Evolutionary conservation across 495 filamentous ascomycete genomes (phyloP), one percentile per base, ranked within the genome.

Genomic region (Letharia columbiana): DNA sequence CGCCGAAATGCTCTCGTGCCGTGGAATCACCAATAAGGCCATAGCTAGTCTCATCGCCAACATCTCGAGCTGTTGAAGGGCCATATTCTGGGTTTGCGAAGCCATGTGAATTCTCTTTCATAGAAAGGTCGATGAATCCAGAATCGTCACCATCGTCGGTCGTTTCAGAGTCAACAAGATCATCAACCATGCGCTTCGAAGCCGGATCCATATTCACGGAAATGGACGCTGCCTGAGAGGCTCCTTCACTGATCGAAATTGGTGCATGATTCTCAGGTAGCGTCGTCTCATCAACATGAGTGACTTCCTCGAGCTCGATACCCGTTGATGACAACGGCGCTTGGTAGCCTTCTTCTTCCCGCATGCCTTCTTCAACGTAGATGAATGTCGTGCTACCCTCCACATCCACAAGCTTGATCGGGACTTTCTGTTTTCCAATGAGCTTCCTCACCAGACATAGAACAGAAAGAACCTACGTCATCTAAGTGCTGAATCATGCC

Each of bases 101-200:
- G 17, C 17, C 17, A 20, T 57, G 33, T 37, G 31, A 31, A 20
- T 0, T 20, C 20, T 3, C 13, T 20, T 35, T 4, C 33, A 17
- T 20, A 17, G 4, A 57, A 2, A 20, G 31, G 28, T 37, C 15
- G 54, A n/a, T 37, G 54, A 31, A 28, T 23, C 50, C 28, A 20
- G 56, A 59, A 40, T 70, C 57, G 47, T 78, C 75, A 2, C 71
- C 73, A 60, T 80, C 79, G 59, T 83, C 81, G 61, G 78, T 79
- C 7, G 75, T 77, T 63, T 82, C 79, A 12, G 80, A 81, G 45
- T 83, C 85, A 12, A 91, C 83, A 57, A 90, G 77, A 63, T 84
- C 78, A 69, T 90, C 86, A 18, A 89, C 86, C 63, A 66, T 41
- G 17, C 57, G 67, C 49, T 64, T 63, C 28, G 58, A 62, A 20